Evolutionary conservation across 495 filamentous ascomycete species (phyloP).

Genomic region (Chlorociboria aeruginascens): DNA sequence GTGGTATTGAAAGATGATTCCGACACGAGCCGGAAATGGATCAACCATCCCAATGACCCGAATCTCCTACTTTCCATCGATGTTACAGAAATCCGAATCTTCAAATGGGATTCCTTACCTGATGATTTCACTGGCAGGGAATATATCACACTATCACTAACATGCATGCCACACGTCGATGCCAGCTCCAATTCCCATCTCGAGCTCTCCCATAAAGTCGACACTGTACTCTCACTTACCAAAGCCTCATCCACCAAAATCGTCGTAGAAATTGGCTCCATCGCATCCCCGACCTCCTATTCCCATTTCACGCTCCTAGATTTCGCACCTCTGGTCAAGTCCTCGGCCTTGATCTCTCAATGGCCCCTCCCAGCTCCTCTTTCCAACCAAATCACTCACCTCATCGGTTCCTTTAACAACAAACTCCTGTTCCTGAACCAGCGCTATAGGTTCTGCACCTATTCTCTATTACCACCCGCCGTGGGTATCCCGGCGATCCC

Average conservation of each 20-base stretch:
- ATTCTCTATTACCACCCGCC: no score
- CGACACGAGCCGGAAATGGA: not conserved
- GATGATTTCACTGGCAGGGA: no score
- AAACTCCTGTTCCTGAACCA: not conserved
- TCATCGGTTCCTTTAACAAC: not conserved
- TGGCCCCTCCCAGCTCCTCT: not conserved
- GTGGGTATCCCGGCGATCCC: no score
- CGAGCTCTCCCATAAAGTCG: no score
- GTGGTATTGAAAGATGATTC: not conserved
- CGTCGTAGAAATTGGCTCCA: no score
- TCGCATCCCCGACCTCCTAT: no score
- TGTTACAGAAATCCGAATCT: not conserved
- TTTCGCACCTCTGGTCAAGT: not conserved
- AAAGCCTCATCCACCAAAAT: no score
- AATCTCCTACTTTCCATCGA: conserved; percentile 1
- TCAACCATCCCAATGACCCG: not conserved
- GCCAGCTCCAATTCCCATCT: no score
- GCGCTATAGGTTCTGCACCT: not conserved
- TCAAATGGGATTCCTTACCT: not conserved
- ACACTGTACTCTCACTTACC: no score
- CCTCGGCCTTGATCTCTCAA: not conserved
- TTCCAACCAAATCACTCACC: not conserved
- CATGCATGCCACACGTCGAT: no score
- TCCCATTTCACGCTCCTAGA: no score
- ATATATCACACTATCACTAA: no score